These are phyloP conservation scores for Coccinonectria pachysandricola DNA, from an alignment of 2,329 filamentous ascomycete genomes.

Conservation along the genomic window DNA sequence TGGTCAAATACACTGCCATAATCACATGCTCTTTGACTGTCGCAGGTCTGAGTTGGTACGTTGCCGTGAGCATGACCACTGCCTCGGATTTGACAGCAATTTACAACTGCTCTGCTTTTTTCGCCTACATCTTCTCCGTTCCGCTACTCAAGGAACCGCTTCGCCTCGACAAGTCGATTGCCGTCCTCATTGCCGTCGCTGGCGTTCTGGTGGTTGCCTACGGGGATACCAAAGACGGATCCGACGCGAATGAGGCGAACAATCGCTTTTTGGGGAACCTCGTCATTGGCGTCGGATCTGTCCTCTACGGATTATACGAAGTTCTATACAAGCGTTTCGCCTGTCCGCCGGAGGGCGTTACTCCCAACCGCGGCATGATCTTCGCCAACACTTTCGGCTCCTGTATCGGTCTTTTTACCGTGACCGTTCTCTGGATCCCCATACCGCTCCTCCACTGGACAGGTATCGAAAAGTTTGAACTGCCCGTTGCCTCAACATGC, in stretches of 20 bases:
- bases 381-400: conserved; percentile 91
- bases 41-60: conserved; percentile 88
- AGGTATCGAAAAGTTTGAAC: conserved; percentile 71
- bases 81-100: conserved; percentile 93
- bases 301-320: conserved; percentile 94
- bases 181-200: conserved; percentile 75
- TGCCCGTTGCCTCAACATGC: conserved; percentile 69
- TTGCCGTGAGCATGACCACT: conserved; percentile 87
- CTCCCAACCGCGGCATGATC: conserved; percentile 79
- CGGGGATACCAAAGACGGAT: conserved; percentile 53
- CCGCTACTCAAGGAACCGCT: conserved; percentile 79
- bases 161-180: conserved; percentile 72
- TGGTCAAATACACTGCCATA: conserved; percentile 67
- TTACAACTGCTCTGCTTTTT: conserved; percentile 98
- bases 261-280: conserved; percentile 76
- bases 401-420: conserved; percentile 76
- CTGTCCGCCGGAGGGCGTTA: conserved; percentile 83
- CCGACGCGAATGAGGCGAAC: conserved; percentile 39
- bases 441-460: conserved; percentile 71
- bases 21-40: conserved; percentile 81
- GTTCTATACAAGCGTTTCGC: conserved; percentile 91
- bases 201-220: conserved; percentile 95
- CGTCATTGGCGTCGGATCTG: conserved; percentile 80
- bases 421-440: conserved; percentile 84
- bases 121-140: conserved; percentile 94